Conservation (phyloP, 2,329 filamentous ascomycete species). For the Podosphaera xanthii region DNA sequence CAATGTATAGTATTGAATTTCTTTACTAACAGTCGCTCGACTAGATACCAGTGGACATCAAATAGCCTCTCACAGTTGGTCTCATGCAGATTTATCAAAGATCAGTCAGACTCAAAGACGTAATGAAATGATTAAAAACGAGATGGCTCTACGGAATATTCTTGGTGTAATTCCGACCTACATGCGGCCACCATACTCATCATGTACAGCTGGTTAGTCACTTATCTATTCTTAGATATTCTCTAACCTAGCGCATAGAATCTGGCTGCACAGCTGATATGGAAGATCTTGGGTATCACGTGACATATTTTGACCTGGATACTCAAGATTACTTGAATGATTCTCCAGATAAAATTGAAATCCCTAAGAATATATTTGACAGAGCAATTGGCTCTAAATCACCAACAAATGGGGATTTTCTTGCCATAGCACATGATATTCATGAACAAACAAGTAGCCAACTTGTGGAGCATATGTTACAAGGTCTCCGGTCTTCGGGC, state of each 20-base stretch:
- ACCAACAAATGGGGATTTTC: slow-evolving; percentile 16
- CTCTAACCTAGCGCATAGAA: not conserved
- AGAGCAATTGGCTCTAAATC: slow-evolving; percentile 5
- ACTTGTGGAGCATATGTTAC: slow-evolving; percentile 16
- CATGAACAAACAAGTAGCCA: slow-evolving; percentile 15
- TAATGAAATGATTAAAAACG: slow-evolving; percentile 27
- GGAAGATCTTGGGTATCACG: slow-evolving; percentile 22
- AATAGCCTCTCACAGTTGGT: slow-evolving; percentile 34
- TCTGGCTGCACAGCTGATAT: slow-evolving; percentile 18
- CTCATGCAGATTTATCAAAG: slow-evolving; percentile 23
- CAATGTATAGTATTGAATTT: too few species aligned
- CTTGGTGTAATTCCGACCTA: slow-evolving; percentile 30
- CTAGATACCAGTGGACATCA: slow-evolving; percentile 28
- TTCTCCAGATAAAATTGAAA: slow-evolving; percentile 20
- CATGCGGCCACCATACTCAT: slow-evolving; percentile 24
- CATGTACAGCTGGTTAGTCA: slow-evolving; percentile 17
- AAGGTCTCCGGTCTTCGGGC: slow-evolving; percentile 15
- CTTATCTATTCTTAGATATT: not conserved
- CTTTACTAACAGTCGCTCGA: slow-evolving; percentile 1
- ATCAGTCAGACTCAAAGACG: slow-evolving; percentile 21
- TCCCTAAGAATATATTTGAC: slow-evolving; percentile 20
- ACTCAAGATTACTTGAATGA: slow-evolving; percentile 27
- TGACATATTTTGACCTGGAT: slow-evolving; percentile 25
- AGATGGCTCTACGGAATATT: slow-evolving; percentile 31
- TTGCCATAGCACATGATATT: slow-evolving; percentile 25